Percentiles rank a stretch among this genome's conserved stretches.
Evolutionary conservation across 2,329 filamentous ascomycete species (phyloP).

Genomic region (Ceratocystis harringtonii): DNA sequence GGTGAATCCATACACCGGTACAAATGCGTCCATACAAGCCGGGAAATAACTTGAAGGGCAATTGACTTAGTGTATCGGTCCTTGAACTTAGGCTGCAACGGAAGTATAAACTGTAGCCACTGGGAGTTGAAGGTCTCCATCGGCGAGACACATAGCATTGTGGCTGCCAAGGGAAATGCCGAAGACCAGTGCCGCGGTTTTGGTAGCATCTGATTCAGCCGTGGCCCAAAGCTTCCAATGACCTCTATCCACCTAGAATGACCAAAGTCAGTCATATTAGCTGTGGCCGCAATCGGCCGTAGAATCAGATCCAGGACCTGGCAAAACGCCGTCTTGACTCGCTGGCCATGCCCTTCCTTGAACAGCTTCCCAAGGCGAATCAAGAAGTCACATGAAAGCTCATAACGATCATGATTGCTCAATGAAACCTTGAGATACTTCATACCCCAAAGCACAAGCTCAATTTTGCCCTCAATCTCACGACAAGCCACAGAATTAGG

Average conservation of each 20-base stretch:
- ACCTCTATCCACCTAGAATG: slow-evolving; percentile 79
- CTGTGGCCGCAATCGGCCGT: slow-evolving; percentile 71
- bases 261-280: slow-evolving; percentile 58
- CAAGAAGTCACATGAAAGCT: slow-evolving; percentile 79
- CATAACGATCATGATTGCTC: slow-evolving; percentile 60
- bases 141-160: slow-evolving; percentile 76
- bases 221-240: slow-evolving; percentile 59
- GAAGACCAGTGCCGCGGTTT: slow-evolving; percentile 88
- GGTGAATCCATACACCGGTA: slow-evolving; percentile 65
- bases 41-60: slow-evolving; percentile 77
- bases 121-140: slow-evolving; percentile 70
- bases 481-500: slow-evolving; percentile 40
- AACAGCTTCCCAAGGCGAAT: slow-evolving; percentile 69
- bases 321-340: slow-evolving; percentile 88
- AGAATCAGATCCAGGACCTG: slow-evolving; percentile 77
- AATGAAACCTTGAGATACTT: slow-evolving; percentile 69
- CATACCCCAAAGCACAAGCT: slow-evolving; percentile 82
- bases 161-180: slow-evolving; percentile 75
- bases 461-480: slow-evolving; percentile 66
- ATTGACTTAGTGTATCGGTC: slow-evolving; percentile 65
- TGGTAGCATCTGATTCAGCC: slow-evolving; percentile 67
- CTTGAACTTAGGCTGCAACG: slow-evolving; percentile 67
- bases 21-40: slow-evolving; percentile 86
- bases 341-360: slow-evolving; percentile 68
- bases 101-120: slow-evolving; percentile 70